phyloP scores from a whole-genome alignment of 2,329 filamentous ascomycete genomes.

The Thielaviopsis ethacetica region DNA sequence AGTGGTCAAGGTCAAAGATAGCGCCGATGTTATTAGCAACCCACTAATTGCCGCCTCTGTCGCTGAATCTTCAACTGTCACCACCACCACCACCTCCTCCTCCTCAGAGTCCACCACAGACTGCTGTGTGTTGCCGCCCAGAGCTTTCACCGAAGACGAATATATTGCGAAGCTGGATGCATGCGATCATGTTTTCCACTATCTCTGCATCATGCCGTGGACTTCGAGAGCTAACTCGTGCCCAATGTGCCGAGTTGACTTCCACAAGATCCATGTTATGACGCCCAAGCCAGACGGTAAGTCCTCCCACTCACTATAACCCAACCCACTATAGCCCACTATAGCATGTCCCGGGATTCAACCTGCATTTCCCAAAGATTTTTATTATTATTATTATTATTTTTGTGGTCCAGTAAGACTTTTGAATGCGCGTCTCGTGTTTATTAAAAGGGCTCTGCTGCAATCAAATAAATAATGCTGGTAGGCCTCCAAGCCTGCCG shows the following conservation, averaged over 20 bases:
- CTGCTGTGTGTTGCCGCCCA: not conserved
- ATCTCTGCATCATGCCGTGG: slow-evolving; percentile 87
- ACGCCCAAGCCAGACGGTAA: slow-evolving; percentile 52
- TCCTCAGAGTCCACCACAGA: not conserved
- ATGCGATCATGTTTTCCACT: slow-evolving; percentile 84
- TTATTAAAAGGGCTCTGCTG: not conserved
- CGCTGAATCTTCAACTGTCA: slow-evolving; percentile 7
- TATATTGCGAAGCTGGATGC: slow-evolving; percentile 42
- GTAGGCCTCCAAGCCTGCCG: too few species aligned
- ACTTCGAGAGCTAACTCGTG: slow-evolving; percentile 94
- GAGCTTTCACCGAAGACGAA: slow-evolving; percentile 13
- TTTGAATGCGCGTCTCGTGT: not conserved
- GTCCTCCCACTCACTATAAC: slow-evolving; percentile 18
- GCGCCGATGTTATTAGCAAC: slow-evolving; percentile 15
- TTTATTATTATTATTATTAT: too few species aligned
- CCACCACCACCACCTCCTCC: slow-evolving; percentile 13
- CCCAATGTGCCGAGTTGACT: slow-evolving; percentile 83
- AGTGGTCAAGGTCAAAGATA: slow-evolving; percentile 12
- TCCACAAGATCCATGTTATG: slow-evolving; percentile 70
- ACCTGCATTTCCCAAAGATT: not conserved
- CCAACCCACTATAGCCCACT: not conserved
- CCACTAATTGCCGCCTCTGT: slow-evolving; percentile 12
- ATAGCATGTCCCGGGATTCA: not conserved
- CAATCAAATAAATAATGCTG: too few species aligned
- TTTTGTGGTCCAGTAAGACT: not conserved